Percentiles rank a stretch among this genome's conserved stretches.
Conservation (phyloP, 805 yeast genomes). For the Wickerhamiella siamensis region DNA sequence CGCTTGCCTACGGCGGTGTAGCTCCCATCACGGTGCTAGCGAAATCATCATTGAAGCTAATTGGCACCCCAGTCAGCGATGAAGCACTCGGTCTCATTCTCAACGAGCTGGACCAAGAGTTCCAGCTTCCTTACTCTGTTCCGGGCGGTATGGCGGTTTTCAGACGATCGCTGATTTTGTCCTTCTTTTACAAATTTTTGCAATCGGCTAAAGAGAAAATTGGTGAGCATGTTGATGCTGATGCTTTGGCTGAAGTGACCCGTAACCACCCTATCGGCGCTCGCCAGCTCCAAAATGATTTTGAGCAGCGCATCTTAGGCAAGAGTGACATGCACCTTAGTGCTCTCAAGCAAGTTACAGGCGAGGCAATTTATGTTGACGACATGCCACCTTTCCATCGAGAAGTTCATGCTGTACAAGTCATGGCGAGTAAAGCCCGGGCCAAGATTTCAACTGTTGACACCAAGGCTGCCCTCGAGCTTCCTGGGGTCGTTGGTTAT, state of each 20-base stretch:
- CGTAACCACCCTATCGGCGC: slow-evolving; percentile 26
- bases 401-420: slow-evolving; percentile 33
- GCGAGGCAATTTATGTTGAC: slow-evolving; percentile 34
- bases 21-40: slow-evolving; percentile 34
- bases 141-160: slow-evolving; percentile 39
- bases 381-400: slow-evolving; percentile 31
- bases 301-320: slow-evolving; percentile 28
- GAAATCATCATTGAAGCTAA: slow-evolving; percentile 23
- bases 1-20: slow-evolving; percentile 35
- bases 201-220: slow-evolving; percentile 21
- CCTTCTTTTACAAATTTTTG: slow-evolving; percentile 34
- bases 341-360: slow-evolving; percentile 34
- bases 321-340: slow-evolving; percentile 32
- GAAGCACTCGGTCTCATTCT: slow-evolving; percentile 4
- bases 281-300: slow-evolving; percentile 29
- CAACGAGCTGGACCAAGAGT: slow-evolving; percentile 26
- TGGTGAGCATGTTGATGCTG: slow-evolving; percentile 16
- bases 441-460: slow-evolving; percentile 32
- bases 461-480: slow-evolving; percentile 26
- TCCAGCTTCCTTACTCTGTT: slow-evolving; percentile 29
- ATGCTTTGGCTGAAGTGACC: slow-evolving; percentile 26
- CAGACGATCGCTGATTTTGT: slow-evolving; percentile 31
- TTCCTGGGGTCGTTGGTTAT: slow-evolving; percentile 32
- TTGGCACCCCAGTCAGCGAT: slow-evolving; percentile 15
- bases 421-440: slow-evolving; percentile 31